Conservation (phyloP, 179 eudicot genomes). For the Patellifolia procumbens region DNA sequence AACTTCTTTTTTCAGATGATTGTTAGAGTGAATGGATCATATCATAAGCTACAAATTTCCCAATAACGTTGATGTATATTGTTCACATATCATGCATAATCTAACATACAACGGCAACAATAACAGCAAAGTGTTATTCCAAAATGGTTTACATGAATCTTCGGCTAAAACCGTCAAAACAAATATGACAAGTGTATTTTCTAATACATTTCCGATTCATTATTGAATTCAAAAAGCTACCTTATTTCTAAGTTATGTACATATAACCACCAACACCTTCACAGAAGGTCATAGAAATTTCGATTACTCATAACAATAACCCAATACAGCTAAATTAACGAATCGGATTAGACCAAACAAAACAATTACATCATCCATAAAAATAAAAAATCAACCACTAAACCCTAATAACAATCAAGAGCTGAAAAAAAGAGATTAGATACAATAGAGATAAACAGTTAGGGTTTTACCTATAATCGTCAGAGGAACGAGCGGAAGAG, state of each 20-base stretch:
- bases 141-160: no score
- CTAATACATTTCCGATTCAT: no score
- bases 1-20: not conserved
- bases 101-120: no score
- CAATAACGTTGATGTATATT: no score
- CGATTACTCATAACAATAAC: not conserved
- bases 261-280: no score
- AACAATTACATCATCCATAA: not conserved
- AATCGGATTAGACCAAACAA: not conserved
- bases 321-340: not conserved
- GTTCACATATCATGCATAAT: no score
- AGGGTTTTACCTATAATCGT: conserved; percentile 47
- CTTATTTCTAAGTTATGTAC: no score
- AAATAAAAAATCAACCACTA: not conserved
- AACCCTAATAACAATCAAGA: not conserved
- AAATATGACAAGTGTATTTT: no score
- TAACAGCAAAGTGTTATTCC: no score
- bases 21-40: not conserved
- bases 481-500: conserved; percentile 45
- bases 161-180: not conserved
- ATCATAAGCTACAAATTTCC: not conserved
- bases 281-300: not conserved
- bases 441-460: not conserved
- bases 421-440: not conserved
- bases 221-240: no score